Evolutionary conservation across 164 flowering plant species (phyloP).

Genomic region (Cinnamomum micranthum): DNA sequence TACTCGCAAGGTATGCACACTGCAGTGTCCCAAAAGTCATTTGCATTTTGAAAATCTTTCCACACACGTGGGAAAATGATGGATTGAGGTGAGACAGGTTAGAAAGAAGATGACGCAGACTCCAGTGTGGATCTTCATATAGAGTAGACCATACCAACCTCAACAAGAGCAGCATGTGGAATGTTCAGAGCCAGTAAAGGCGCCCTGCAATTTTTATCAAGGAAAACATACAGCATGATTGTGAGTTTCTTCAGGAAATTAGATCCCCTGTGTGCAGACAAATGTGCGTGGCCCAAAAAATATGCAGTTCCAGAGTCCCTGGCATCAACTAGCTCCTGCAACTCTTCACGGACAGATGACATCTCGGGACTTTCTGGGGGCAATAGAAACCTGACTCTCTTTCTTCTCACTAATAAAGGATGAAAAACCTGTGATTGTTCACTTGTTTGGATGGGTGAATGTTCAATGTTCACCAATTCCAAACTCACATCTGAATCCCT

Average conservation of each 20-base stretch:
- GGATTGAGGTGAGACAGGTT: too few relatives aligned
- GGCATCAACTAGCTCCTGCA: slow-evolving; percentile 55
- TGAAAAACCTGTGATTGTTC: slow-evolving; percentile 6
- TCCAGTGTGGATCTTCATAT: slow-evolving; percentile 22
- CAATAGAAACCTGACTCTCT: slow-evolving; percentile 48
- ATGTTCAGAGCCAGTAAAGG: slow-evolving; percentile 52
- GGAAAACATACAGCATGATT: slow-evolving; percentile 40
- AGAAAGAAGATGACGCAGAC: not conserved
- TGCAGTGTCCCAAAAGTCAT: too few relatives aligned
- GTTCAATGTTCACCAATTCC: slow-evolving; percentile 5
- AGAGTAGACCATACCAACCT: slow-evolving; percentile 54
- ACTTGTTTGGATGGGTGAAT: slow-evolving; percentile 2
- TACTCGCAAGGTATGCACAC: too few relatives aligned
- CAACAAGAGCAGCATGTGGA: slow-evolving; percentile 70
- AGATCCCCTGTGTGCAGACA: slow-evolving; percentile 35
- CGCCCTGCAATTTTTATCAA: slow-evolving; percentile 57
- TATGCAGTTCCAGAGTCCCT: slow-evolving; percentile 50
- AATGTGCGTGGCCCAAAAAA: slow-evolving; percentile 54
- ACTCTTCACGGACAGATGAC: slow-evolving; percentile 42
- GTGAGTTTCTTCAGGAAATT: slow-evolving; percentile 39
- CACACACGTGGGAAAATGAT: too few relatives aligned
- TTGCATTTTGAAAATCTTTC: too few relatives aligned
- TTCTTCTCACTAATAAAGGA: slow-evolving; percentile 17
- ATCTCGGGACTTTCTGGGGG: slow-evolving; percentile 41
- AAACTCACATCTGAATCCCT: slow-evolving; percentile 6